phyloP scores from a whole-genome alignment of 768 basidiomycete species.

The Pholiota conissans region DNA sequence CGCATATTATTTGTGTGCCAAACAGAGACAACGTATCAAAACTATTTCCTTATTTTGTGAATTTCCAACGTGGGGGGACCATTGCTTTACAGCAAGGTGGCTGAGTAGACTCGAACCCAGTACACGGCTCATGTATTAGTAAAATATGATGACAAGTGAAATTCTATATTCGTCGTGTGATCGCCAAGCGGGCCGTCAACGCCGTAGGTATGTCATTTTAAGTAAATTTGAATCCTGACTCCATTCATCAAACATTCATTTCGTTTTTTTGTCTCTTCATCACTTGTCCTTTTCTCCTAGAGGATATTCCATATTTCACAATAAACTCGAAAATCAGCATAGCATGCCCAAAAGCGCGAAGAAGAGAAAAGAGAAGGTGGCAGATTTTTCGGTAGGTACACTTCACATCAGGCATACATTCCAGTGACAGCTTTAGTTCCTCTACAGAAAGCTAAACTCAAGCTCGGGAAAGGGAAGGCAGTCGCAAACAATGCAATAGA shows the following conservation, averaged over 20 bases:
- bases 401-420: slow-evolving; percentile 1
- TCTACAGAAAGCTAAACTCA: slow-evolving; percentile 90
- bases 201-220: neutral
- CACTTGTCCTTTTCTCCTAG: neutral
- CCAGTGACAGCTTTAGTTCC: slow-evolving; percentile 2
- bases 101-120: too few relatives aligned
- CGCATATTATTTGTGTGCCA: too few relatives aligned
- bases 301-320: neutral
- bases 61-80: too few relatives aligned
- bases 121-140: too few relatives aligned
- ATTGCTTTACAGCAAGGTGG: too few relatives aligned
- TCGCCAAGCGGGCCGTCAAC: too few relatives aligned
- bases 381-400: slow-evolving; percentile 74
- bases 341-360: slow-evolving; percentile 84
- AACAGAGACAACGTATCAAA: too few relatives aligned
- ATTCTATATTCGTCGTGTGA: too few relatives aligned
- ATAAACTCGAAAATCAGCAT: neutral
- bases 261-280: neutral
- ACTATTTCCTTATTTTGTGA: too few relatives aligned
- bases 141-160: too few relatives aligned
- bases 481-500: slow-evolving; percentile 82
- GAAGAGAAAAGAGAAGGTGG: slow-evolving; percentile 84
- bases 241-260: neutral
- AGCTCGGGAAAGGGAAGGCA: slow-evolving; percentile 94
- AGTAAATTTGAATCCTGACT: neutral